These are phyloP conservation scores for Aspergillus heteromorphus DNA, from an alignment of 495 filamentous ascomycete species.

Conservation along the genomic window DNA sequence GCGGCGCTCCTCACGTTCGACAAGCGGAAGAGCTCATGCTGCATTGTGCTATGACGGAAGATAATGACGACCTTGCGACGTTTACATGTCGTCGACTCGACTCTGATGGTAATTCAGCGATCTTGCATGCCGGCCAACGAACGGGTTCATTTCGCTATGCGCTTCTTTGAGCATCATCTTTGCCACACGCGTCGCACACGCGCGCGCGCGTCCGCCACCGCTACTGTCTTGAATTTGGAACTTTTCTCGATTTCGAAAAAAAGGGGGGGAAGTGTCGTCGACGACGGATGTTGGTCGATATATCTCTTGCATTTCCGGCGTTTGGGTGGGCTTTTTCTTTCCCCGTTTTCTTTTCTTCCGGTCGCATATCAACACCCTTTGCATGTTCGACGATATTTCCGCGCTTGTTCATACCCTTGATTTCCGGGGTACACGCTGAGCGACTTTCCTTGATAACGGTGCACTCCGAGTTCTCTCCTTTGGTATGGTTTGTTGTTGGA, in stretches of 20 bases:
- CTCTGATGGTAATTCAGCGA: conserved; percentile 2
- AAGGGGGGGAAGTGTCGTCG: conserved; percentile 1
- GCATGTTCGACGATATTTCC: conserved; percentile 21
- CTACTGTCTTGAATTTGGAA: neutral
- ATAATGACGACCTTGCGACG: conserved; percentile 9
- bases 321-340: conserved; percentile 30
- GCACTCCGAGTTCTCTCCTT: conserved; percentile 20
- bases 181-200: conserved; percentile 2
- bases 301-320: conserved; percentile 44
- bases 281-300: conserved; percentile 22
- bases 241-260: conserved; percentile 15
- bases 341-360: too few species aligned
- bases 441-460: conserved; percentile 6
- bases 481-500: conserved; percentile 8
- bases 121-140: conserved; percentile 12
- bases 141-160: conserved; percentile 14
- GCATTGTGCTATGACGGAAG: conserved; percentile 74
- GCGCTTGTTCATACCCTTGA: conserved; percentile 20
- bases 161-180: conserved; percentile 11
- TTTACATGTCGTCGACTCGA: conserved; percentile 3
- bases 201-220: too few species aligned
- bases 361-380: conserved; percentile 1
- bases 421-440: neutral
- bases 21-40: conserved; percentile 78
- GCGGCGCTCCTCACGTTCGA: conserved; percentile 92